phyloP scores from a whole-genome alignment of 2,329 filamentous ascomycete genomes.

The Chaetothyriales sp. region DNA sequence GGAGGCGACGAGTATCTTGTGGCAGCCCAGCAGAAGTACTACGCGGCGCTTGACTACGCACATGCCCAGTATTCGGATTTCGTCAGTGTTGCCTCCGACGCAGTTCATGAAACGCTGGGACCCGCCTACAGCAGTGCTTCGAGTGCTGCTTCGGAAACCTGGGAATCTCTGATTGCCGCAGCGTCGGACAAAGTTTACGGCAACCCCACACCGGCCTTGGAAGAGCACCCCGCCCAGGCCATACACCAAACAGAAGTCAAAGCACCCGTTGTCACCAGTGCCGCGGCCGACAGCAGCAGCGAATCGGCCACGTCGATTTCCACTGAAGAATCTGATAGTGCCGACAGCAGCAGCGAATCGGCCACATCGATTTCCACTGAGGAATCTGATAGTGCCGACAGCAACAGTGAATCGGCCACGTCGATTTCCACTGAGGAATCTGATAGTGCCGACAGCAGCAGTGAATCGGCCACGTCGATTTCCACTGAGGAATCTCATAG shows the following conservation, averaged over 20 bases:
- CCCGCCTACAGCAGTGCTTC: conserved; percentile 35
- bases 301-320: conserved; percentile 28
- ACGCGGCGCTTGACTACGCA: conserved; percentile 63
- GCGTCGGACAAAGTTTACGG: conserved; percentile 29
- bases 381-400: too few relatives aligned
- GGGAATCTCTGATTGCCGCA: conserved; percentile 19
- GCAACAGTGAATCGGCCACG: conserved; percentile 27
- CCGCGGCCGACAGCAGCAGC: conserved; percentile 27
- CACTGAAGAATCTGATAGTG: conserved; percentile 35
- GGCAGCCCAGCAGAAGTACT: conserved; percentile 55
- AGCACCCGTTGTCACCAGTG: conserved; percentile 30
- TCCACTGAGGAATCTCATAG: not conserved
- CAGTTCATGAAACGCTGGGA: conserved; percentile 51
- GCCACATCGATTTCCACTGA: conserved; percentile 29
- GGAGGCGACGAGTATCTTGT: conserved; percentile 42
- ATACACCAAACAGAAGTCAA: too few relatives aligned
- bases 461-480: conserved; percentile 37
- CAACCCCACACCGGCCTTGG: conserved; percentile 28
- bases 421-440: conserved; percentile 20
- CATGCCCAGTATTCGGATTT: conserved; percentile 70
- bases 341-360: conserved; percentile 30
- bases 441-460: conserved; percentile 16
- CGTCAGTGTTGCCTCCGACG: conserved; percentile 55
- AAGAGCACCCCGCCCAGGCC: conserved; percentile 19
- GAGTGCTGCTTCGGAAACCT: conserved; percentile 20